phyloP scores from a whole-genome alignment of 441 rosid genomes.

The Bocquillonia castaneifolia region DNA sequence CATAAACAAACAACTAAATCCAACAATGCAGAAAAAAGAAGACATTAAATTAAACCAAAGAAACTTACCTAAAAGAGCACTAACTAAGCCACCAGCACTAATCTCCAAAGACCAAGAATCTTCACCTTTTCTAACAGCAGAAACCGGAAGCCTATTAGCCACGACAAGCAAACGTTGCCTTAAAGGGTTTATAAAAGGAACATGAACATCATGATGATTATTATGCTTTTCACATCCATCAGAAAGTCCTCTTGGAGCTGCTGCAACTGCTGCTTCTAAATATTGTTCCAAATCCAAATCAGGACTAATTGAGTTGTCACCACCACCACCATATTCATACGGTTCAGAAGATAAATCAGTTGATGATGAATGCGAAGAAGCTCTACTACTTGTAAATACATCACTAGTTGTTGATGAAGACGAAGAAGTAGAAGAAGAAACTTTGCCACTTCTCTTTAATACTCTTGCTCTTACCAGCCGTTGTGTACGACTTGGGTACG shows the following conservation, averaged over 20 bases:
- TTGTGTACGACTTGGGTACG: conserved; percentile 55
- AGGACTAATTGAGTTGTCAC: conserved; percentile 45
- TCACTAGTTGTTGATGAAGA: conserved; percentile 49
- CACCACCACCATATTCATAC: conserved; percentile 48
- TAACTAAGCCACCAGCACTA: conserved; percentile 96
- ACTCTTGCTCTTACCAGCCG: conserved; percentile 79
- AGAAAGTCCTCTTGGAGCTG: conserved; percentile 40
- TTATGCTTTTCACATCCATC: conserved; percentile 62
- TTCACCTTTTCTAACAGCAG: conserved; percentile 93
- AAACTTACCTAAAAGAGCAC: conserved; percentile 73
- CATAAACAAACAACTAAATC: neutral
- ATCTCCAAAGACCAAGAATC: conserved; percentile 93
- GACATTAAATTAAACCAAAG: neutral
- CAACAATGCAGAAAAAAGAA: neutral
- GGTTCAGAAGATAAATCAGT: conserved; percentile 36
- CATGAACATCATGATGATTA: too few relatives aligned
- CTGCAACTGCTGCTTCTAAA: conserved; percentile 59
- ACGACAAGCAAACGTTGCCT: conserved; percentile 89
- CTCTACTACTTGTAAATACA: too few relatives aligned
- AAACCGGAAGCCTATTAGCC: conserved; percentile 95
- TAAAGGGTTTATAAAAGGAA: too few relatives aligned
- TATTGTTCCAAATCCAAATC: conserved; percentile 60
- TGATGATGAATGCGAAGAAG: conserved; percentile 45
- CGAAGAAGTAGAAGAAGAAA: conserved; percentile 26
- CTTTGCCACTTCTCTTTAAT: conserved; percentile 53